Conservation (phyloP, 2,329 filamentous ascomycete genomes). For the Paraconiothyrium sp. region DNA sequence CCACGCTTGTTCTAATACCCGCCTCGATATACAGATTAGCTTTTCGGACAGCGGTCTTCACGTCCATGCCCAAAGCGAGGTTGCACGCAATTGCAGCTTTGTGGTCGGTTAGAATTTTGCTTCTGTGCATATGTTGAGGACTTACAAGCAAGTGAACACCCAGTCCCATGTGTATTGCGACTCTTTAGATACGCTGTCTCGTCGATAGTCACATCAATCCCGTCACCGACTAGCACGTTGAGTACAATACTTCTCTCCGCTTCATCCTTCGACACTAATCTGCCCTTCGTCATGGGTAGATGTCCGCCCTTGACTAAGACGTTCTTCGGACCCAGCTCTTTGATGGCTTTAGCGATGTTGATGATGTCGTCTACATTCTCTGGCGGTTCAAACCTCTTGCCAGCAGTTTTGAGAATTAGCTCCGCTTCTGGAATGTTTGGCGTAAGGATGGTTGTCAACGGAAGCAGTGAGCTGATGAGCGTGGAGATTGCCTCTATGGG, state of each 20-base stretch:
- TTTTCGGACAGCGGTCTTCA: conserved; percentile 69
- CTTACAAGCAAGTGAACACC: conserved; percentile 89
- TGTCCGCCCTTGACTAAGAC: conserved; percentile 93
- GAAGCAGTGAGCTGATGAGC: conserved; percentile 69
- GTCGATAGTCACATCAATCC: conserved; percentile 65
- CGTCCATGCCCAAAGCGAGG: conserved; percentile 66
- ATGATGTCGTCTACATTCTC: conserved; percentile 72
- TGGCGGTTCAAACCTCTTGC: conserved; percentile 58
- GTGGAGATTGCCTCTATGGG: conserved; percentile 70
- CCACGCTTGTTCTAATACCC: conserved; percentile 71
- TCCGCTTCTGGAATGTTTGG: conserved; percentile 81
- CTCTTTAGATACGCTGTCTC: conserved; percentile 76
- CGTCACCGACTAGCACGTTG: conserved; percentile 77
- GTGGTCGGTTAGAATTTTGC: not conserved
- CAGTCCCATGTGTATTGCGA: conserved; percentile 91
- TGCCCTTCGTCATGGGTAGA: conserved; percentile 74
- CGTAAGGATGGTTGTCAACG: conserved; percentile 73
- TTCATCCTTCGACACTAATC: conserved; percentile 65
- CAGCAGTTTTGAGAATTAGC: conserved; percentile 67
- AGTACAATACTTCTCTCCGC: conserved; percentile 73
- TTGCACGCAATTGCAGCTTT: conserved; percentile 80
- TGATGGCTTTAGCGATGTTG: conserved; percentile 71
- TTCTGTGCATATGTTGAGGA: not conserved
- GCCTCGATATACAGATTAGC: conserved; percentile 77
- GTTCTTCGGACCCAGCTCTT: conserved; percentile 76